phyloP scores from a whole-genome alignment of 1,139 yeast genomes.

The Groenewaldozyma sp. region DNA sequence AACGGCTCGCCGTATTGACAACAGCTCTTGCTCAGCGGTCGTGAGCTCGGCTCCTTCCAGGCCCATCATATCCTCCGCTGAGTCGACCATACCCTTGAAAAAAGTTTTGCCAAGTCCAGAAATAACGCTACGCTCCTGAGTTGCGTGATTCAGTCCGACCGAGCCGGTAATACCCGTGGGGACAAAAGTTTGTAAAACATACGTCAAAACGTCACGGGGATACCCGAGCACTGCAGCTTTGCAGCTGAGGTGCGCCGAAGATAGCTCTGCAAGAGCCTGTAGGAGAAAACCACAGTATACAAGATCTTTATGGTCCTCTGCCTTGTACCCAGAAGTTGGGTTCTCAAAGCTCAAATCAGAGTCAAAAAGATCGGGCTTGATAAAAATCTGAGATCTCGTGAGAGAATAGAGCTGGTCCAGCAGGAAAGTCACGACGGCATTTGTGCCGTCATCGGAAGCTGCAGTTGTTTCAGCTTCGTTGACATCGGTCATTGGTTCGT shows the following conservation, averaged over 20 bases:
- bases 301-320: slow-evolving; percentile 39
- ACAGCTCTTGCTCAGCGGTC: too few relatives aligned
- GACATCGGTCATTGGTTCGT: slow-evolving; percentile 1
- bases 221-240: slow-evolving; percentile 55
- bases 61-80: too few relatives aligned
- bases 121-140: slow-evolving; percentile 30
- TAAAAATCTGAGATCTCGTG: slow-evolving; percentile 24
- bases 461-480: slow-evolving; percentile 9
- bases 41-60: too few relatives aligned
- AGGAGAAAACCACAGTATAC: slow-evolving; percentile 60
- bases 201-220: too few relatives aligned
- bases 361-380: slow-evolving; percentile 18
- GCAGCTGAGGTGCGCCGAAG: slow-evolving; percentile 70
- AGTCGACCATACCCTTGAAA: too few relatives aligned
- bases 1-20: slow-evolving; percentile 63
- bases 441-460: slow-evolving; percentile 28
- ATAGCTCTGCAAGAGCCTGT: slow-evolving; percentile 58
- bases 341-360: slow-evolving; percentile 16
- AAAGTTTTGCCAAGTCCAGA: too few relatives aligned
- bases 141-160: background rate
- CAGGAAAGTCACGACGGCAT: slow-evolving; percentile 56
- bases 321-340: slow-evolving; percentile 19
- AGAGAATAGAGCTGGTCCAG: slow-evolving; percentile 53
- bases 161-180: background rate
- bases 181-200: too few relatives aligned